Percentiles rank a stretch among this genome's conserved stretches.
phyloP scores from a whole-genome alignment of 2,329 filamentous ascomycete genomes.

The Pseudogymnoascus verrucosus region DNA sequence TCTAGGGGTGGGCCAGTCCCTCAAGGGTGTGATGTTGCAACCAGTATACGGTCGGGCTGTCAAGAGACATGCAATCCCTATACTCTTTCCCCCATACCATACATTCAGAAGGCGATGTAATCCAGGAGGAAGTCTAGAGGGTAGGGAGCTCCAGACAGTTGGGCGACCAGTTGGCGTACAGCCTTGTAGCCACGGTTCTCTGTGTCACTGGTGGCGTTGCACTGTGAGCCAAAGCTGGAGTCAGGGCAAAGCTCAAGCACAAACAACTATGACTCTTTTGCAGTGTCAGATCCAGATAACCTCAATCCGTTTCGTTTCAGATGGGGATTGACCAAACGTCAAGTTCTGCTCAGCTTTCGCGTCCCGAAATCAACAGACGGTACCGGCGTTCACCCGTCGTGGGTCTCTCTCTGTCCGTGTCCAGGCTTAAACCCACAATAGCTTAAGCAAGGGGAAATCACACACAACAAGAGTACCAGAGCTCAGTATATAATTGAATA shows the following conservation, averaged over 20 bases:
- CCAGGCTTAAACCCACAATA: background rate
- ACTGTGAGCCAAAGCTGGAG: background rate
- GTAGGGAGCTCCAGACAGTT: background rate
- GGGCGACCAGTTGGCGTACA: background rate
- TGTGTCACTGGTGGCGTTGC: background rate
- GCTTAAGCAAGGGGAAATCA: background rate
- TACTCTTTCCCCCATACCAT: background rate
- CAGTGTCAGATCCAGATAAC: background rate
- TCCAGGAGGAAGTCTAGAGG: background rate
- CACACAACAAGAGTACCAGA: background rate
- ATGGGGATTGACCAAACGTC: background rate
- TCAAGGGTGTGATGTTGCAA: slow-evolving; percentile 2
- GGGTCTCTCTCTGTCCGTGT: background rate
- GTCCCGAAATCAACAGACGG: background rate
- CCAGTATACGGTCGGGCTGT: background rate
- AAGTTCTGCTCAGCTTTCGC: slow-evolving; percentile 1
- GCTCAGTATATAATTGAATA: background rate
- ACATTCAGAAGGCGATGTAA: background rate
- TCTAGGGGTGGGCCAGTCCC: background rate
- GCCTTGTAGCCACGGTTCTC: background rate
- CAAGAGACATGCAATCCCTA: slow-evolving; percentile 2
- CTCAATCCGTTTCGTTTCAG: background rate
- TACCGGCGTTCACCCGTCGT: slow-evolving; percentile 1
- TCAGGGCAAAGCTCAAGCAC: background rate
- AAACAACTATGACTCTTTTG: background rate